Evolutionary conservation across 345 rosid species (phyloP).

Genomic region (Sisymbrium altissimum): DNA sequence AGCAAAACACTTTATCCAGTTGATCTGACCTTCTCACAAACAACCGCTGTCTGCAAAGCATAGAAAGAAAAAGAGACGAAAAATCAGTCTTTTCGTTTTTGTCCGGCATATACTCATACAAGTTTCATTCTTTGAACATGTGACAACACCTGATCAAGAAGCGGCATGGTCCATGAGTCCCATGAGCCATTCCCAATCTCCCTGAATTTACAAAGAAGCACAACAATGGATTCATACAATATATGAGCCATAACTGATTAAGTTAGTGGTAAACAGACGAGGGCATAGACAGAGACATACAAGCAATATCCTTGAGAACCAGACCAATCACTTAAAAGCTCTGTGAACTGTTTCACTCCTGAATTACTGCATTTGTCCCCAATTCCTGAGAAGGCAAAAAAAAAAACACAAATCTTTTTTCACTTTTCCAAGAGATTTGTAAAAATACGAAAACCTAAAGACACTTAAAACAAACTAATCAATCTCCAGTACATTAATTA

Average conservation of each 20-base stretch:
- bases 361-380: slow-evolving; percentile 59
- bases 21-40: slow-evolving; percentile 72
- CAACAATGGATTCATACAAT: background rate
- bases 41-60: slow-evolving; percentile 67
- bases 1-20: slow-evolving; percentile 18
- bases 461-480: background rate
- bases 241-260: background rate
- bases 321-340: slow-evolving; percentile 74
- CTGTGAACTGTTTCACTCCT: slow-evolving; percentile 58
- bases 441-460: slow-evolving; percentile 6
- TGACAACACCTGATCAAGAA: slow-evolving; percentile 57
- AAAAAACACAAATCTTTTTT: background rate
- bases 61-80: background rate
- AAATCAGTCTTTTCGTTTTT: background rate
- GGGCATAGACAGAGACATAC: slow-evolving; percentile 41
- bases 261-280: background rate
- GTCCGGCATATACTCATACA: background rate
- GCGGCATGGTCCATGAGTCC: slow-evolving; percentile 96
- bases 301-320: slow-evolving; percentile 78
- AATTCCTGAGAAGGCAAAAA: slow-evolving; percentile 46
- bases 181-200: slow-evolving; percentile 88
- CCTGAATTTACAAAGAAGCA: slow-evolving; percentile 32
- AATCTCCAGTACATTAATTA: no score
- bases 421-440: background rate
- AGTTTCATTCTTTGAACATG: background rate